A percentile compares a stretch with the other conserved stretches of the same genome.
Evolutionary conservation across 2,329 filamentous ascomycete genomes (phyloP).

Genomic region (Plenodomus lindquistii): DNA sequence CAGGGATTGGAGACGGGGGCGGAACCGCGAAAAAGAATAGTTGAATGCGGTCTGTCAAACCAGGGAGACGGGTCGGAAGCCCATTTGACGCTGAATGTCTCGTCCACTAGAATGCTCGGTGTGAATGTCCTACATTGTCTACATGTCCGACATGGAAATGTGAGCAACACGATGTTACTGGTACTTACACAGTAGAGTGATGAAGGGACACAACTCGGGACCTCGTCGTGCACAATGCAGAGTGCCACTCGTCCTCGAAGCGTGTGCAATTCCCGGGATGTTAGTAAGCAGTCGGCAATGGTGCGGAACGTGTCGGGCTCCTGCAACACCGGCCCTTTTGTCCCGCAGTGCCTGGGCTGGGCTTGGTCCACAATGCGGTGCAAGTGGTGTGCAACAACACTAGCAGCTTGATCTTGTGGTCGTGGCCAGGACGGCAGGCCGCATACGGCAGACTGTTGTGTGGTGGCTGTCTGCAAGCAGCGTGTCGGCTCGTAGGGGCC

Average conservation of each 20-base stretch:
- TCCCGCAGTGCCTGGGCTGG: neutral
- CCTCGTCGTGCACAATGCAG: too few species aligned
- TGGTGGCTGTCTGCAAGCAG: neutral
- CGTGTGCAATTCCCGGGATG: neutral
- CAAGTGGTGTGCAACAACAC: too few species aligned
- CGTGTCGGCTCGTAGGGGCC: too few species aligned
- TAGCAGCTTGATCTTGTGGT: too few species aligned
- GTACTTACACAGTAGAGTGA: neutral
- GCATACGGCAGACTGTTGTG: neutral
- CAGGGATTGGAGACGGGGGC: slow-evolving; percentile 2
- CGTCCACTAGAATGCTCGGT: slow-evolving; percentile 1
- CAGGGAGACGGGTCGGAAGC: slow-evolving; percentile 16
- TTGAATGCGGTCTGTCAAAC: slow-evolving; percentile 13
- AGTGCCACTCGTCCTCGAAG: neutral
- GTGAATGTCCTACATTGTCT: slow-evolving; percentile 2
- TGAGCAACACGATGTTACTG: too few species aligned
- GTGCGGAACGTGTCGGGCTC: neutral
- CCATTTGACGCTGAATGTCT: slow-evolving; percentile 16
- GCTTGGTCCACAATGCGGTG: too few species aligned
- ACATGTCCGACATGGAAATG: slow-evolving; percentile 4
- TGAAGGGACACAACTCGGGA: too few species aligned
- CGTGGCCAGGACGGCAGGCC: too few species aligned
- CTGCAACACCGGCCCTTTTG: neutral
- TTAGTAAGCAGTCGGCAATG: neutral
- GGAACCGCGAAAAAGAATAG: slow-evolving; percentile 7